Evolutionary conservation across 192 early-diverging fungal species (phyloP), one percentile per base, ranked within the genome.

Genomic region (Coemansia nantahalensis): DNA sequence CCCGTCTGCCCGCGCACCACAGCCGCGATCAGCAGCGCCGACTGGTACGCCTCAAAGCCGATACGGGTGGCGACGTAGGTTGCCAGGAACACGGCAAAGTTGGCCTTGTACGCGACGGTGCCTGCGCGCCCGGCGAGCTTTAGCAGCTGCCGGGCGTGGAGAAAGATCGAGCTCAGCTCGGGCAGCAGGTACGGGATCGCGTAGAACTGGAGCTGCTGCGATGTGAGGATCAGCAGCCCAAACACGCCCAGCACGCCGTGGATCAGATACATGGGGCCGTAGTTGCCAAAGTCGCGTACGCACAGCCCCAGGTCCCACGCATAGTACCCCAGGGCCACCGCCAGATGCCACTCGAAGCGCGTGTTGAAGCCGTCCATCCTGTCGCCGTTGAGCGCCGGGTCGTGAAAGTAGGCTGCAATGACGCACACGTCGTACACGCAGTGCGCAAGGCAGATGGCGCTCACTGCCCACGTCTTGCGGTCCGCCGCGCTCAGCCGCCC

Each of bases 201-300:
- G 16, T 67, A 75, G 22, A 60, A 75, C 51, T 75, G 71, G 38
- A 75, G 39, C 37, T 75, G 71, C 11, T 64, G 26, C 18, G 71
- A 75, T 1, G 56, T 63, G 34, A 75, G 12, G 4, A 75, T 39
- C 22, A 67, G 10, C 8, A 75, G 31, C 2, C 64, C 64, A 39
- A 63, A 59, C 21, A 67, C 59, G 35, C 71, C 71, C 22, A 75
- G 18, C 0, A 38, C 47, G 5, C 43, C 71, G 24, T 75, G 71
- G 11, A 75, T 55, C 52, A 67, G 24, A 33, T 75, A 75, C 55
- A 62, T 62, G 0, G 48, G 15, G 2, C 71, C 71, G 16, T 67
- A 75, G 8, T 39, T 23, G 13, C 28, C 45, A 36, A 46, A 67
- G 60, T 75, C 45, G 15, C 14, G 15, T 4, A 67, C 19, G 32